Evolutionary conservation across 106 monocot species (phyloP), one percentile per base, ranked within the genome.

Genomic region (Cymbidium sinense): DNA sequence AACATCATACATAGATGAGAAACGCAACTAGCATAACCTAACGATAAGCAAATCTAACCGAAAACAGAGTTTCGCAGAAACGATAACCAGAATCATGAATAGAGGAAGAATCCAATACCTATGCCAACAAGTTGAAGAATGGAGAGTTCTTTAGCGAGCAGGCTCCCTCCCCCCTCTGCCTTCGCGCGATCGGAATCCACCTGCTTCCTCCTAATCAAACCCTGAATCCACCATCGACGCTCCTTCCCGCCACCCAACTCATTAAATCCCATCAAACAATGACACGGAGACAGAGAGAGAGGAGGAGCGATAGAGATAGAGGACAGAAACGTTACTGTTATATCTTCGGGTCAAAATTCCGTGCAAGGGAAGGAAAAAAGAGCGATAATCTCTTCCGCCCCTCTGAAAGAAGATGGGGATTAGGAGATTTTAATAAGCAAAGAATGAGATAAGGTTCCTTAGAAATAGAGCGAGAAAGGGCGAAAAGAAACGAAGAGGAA

Each of bases 131-230:
- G 85, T 72, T 94, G 88, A 35, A 74, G 72, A 28, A 98, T 73
- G 27, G 94, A 92, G 12, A 98, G 70, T 43, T 74, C 84, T 83
- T 90, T 91, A 77, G 94, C 91, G 37, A 98, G 96, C 84, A 84
- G 86, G 17, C 78, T 80, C 35, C 84, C 88, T 28, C 77, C 79
- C 15, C 61, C 85, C 5, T 58, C 83, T 0, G 74, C 75, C 58
- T 73, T 34, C 17, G 37, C 70, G 54, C 94, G 81, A 76, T 92
- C 84, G 29, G 96, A 98, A 77, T 98, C 96, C 39, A 98, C 96
- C 81, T 90, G 88, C 55, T 95, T 95, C 82, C 92, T 84, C 85
- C 95, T 92, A 78, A 83, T 77, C 79, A 95, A 72, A 62, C 78
- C 82, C 43, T 76, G 73, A 30, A 95, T 41, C 15, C 86, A 82